Evolutionary conservation across 768 basidiomycete species (phyloP).

Genomic region (Pleurotus platypus): DNA sequence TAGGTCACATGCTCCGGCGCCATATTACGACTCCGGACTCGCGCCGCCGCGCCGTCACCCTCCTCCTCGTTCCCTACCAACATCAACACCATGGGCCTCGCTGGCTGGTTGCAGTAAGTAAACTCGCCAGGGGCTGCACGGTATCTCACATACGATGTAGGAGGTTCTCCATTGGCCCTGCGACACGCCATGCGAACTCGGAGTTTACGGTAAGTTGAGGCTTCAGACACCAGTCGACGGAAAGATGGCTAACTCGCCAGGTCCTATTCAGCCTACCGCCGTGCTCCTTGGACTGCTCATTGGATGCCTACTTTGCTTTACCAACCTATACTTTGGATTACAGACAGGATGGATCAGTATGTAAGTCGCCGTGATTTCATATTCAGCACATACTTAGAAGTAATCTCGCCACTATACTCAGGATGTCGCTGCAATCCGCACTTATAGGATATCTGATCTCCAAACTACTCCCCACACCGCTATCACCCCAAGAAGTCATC

Average conservation of each 20-base stretch:
- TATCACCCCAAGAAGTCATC: conserved; percentile 90
- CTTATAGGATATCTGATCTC: conserved; percentile 89
- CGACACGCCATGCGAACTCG: background rate
- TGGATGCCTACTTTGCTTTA: conserved; percentile 86
- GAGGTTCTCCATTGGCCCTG: background rate
- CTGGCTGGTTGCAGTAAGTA: background rate
- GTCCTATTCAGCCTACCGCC: conserved; percentile 37
- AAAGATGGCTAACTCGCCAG: background rate
- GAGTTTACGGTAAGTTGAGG: conserved; percentile 1
- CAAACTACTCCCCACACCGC: conserved; percentile 61
- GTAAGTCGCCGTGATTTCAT: conserved; percentile 32
- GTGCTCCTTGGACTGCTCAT: conserved; percentile 78
- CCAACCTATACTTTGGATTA: conserved; percentile 84
- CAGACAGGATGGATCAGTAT: conserved; percentile 92
- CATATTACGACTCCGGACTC: too few species aligned
- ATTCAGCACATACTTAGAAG: background rate
- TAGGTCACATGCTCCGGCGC: too few species aligned
- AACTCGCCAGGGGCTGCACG: background rate
- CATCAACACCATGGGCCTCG: background rate
- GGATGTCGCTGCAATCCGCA: conserved; percentile 96
- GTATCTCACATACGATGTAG: background rate
- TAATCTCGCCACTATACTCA: conserved; percentile 20
- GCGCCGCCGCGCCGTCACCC: background rate
- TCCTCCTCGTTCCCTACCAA: background rate
- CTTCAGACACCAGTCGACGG: background rate